Conservation (phyloP, 768 basidiomycete genomes). For the Pleurotus sapidus region DNA sequence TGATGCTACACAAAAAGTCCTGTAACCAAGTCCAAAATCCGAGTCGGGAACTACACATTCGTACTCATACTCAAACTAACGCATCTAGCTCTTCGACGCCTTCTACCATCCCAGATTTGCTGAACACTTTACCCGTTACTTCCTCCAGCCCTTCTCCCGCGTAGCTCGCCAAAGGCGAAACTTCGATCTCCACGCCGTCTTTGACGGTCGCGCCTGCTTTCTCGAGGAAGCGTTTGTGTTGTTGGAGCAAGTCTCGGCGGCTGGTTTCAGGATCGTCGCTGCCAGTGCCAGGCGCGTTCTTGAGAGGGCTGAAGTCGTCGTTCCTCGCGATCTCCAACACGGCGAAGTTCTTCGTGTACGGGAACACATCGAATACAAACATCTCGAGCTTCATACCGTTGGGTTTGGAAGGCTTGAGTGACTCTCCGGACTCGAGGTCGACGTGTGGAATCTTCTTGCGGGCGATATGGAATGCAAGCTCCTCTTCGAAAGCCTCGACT, state of each 20-base stretch:
- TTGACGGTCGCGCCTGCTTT: conserved; percentile 69
- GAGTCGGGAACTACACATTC: neutral
- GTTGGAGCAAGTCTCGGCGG: conserved; percentile 81
- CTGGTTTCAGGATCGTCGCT: conserved; percentile 91
- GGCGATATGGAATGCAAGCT: conserved; percentile 97
- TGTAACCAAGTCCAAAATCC: neutral
- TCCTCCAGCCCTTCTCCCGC: conserved; percentile 87
- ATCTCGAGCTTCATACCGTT: conserved; percentile 99
- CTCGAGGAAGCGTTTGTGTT: conserved; percentile 85
- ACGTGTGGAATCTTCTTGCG: conserved; percentile 94
- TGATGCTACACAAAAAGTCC: neutral
- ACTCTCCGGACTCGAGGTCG: conserved; percentile 63
- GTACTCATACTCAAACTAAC: conserved; percentile 38
- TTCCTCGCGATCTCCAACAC: conserved; percentile 85
- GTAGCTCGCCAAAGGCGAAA: conserved; percentile 86
- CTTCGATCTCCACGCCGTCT: conserved; percentile 82
- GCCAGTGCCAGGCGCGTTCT: conserved; percentile 93
- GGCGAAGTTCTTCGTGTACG: conserved; percentile 77
- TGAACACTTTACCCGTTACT: conserved; percentile 75
- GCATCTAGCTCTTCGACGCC: conserved; percentile 69
- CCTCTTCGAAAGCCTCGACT: conserved; percentile 78
- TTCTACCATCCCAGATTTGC: conserved; percentile 69
- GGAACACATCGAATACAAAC: conserved; percentile 99
- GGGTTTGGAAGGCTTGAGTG: conserved; percentile 80
- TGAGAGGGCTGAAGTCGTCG: conserved; percentile 95